These are phyloP conservation scores for Sporisorium graminicola DNA, from an alignment of 1,284 basidiomycete species.

Conservation along the genomic window DNA sequence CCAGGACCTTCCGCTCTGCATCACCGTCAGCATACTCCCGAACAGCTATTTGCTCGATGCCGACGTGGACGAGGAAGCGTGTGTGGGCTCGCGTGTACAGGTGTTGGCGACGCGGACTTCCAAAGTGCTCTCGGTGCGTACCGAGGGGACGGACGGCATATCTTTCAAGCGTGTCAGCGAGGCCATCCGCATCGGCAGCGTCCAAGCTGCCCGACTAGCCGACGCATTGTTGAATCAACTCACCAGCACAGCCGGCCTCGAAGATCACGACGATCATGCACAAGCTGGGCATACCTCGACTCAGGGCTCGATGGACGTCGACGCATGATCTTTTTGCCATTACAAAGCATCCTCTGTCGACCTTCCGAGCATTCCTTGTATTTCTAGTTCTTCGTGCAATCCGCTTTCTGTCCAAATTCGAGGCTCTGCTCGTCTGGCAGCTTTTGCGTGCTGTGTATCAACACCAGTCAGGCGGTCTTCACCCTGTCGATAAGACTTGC, in stretches of 20 bases:
- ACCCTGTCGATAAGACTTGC: background rate
- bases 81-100: conserved; percentile 45
- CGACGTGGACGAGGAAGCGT: conserved; percentile 58
- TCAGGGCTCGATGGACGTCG: conserved; percentile 31
- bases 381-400: conserved; percentile 6
- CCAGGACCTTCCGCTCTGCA: conserved; percentile 58
- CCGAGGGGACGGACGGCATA: conserved; percentile 43
- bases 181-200: conserved; percentile 40
- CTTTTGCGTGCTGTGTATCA: background rate
- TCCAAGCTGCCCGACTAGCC: conserved; percentile 42
- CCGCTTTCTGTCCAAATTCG: background rate
- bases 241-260: conserved; percentile 8
- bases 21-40: conserved; percentile 59
- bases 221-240: conserved; percentile 39
- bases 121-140: conserved; percentile 45
- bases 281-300: conserved; percentile 2
- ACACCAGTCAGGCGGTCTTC: background rate
- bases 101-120: conserved; percentile 53
- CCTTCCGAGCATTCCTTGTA: conserved; percentile 5
- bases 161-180: conserved; percentile 44
- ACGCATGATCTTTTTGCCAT: conserved; percentile 2
- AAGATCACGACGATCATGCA: conserved; percentile 25
- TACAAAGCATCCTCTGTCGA: background rate
- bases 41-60: conserved; percentile 59
- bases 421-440: background rate